phyloP scores from a whole-genome alignment of 2,329 filamentous ascomycete species.

The Fusarium sp. region DNA sequence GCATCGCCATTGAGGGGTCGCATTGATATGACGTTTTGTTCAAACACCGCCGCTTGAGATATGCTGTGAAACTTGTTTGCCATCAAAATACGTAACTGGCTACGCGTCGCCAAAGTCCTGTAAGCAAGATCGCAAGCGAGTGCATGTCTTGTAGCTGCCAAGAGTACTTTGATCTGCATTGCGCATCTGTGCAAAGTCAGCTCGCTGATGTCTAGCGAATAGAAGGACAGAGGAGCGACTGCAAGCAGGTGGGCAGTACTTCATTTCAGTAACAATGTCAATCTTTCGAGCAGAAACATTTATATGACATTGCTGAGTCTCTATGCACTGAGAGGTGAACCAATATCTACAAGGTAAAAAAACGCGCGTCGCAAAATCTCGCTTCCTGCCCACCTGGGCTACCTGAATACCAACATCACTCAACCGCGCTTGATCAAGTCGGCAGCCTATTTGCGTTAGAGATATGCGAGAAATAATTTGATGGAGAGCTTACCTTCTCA shows the following conservation, averaged over 20 bases:
- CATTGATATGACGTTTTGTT: not conserved
- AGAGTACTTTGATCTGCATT: not conserved
- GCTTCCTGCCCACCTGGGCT: not conserved
- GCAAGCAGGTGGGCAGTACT: too few relatives aligned
- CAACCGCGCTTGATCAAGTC: constrained; percentile 23
- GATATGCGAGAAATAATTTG: fast-evolving
- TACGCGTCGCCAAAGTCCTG: not conserved
- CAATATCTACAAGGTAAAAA: not conserved
- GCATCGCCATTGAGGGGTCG: constrained; percentile 12
- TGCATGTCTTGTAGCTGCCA: not conserved
- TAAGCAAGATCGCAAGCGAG: not conserved
- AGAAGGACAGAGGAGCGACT: not conserved
- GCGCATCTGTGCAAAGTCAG: not conserved
- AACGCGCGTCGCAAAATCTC: too few relatives aligned
- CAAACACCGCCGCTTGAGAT: not conserved
- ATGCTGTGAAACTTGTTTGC: not conserved
- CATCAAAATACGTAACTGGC: not conserved
- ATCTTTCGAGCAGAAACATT: not conserved
- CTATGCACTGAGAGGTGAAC: not conserved
- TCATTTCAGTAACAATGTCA: not conserved
- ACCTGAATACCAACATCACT: not conserved
- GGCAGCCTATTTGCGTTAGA: constrained; percentile 12
- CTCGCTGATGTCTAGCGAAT: not conserved
- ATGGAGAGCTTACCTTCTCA: constrained; percentile 34
- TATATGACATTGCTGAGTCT: too few relatives aligned